Conservation (phyloP, 148 eudicot genomes). For the Heliamphora exappendiculata region DNA sequence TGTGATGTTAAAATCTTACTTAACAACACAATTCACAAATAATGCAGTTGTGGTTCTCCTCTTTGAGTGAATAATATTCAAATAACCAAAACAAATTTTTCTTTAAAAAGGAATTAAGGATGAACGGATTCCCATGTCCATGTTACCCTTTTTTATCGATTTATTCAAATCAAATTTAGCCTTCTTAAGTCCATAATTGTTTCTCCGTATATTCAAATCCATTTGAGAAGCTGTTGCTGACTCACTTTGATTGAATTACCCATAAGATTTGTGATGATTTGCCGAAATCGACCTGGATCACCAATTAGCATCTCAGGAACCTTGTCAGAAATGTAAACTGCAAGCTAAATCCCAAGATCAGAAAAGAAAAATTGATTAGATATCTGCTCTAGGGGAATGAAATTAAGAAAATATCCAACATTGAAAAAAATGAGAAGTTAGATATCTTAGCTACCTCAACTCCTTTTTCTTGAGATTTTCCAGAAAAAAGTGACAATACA, state of each 20-base stretch:
- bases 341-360: conserved; percentile 47
- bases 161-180: background rate
- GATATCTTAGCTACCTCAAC: conserved; percentile 54
- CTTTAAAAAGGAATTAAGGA: too few species aligned
- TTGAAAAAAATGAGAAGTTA: background rate
- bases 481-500: conserved; percentile 83
- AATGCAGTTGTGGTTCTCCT: background rate
- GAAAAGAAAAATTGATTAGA: background rate
- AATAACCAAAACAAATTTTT: background rate
- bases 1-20: background rate
- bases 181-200: background rate
- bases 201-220: background rate
- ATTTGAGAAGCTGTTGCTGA: background rate
- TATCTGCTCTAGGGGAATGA: background rate
- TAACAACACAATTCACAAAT: background rate
- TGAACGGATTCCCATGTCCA: background rate
- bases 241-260: conserved; percentile 97
- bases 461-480: conserved; percentile 92
- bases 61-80: background rate
- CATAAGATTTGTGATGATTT: conserved; percentile 86
- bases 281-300: conserved; percentile 96
- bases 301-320: conserved; percentile 75
- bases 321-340: conserved; percentile 69
- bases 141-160: background rate
- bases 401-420: background rate